A percentile compares a stretch with the other conserved stretches of the same genome.
Conservation (phyloP, 2,329 filamentous ascomycete species). For the Trichoderma atrobrunneum region DNA sequence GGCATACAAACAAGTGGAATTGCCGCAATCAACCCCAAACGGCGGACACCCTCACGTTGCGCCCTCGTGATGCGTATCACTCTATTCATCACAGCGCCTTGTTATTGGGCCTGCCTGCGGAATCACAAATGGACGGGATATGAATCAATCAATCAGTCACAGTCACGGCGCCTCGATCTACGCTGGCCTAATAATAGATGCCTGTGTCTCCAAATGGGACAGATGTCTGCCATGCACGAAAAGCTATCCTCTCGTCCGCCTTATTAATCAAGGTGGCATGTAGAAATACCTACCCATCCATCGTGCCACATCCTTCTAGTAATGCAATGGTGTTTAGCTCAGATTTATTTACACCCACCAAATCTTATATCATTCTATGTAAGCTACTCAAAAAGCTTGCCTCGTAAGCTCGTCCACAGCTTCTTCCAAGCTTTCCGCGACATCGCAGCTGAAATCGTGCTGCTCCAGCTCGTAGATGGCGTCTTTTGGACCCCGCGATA, state of each 20-base stretch:
- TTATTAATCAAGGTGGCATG: neutral
- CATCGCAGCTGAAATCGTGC: neutral
- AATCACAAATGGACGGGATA: neutral
- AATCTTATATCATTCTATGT: neutral
- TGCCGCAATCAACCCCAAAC: conserved; percentile 12
- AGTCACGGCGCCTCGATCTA: neutral
- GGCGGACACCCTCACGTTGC: conserved; percentile 6
- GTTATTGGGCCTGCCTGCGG: neutral
- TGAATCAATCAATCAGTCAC: neutral
- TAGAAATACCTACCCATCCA: neutral
- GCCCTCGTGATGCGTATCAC: neutral
- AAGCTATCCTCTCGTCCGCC: neutral
- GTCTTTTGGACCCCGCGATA: conserved; percentile 4
- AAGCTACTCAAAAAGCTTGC: neutral
- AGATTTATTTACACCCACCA: neutral
- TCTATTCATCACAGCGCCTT: neutral
- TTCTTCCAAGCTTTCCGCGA: conserved; percentile 1
- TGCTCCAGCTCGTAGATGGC: neutral
- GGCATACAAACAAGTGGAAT: neutral
- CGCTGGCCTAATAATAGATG: neutral
- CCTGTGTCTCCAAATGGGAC: neutral
- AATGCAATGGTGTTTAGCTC: neutral
- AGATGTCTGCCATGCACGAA: neutral
- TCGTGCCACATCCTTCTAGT: neutral
- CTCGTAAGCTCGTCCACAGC: neutral